These are phyloP conservation scores for Platanus orientalis DNA, from an alignment of 164 flowering plant genomes.

Conservation along the genomic window DNA sequence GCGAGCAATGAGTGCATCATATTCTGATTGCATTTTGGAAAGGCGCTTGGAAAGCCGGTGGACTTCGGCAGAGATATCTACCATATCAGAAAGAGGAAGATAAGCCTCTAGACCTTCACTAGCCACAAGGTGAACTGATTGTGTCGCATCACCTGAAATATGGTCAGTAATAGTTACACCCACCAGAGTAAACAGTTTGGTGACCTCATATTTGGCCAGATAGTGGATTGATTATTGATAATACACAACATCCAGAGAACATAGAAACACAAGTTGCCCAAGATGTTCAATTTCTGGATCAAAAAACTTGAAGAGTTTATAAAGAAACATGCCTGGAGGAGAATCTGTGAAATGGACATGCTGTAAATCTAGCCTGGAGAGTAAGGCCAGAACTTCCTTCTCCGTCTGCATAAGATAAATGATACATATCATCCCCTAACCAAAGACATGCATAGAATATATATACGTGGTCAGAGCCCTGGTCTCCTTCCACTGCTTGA, in stretches of 20 bases:
- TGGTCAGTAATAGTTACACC: not conserved
- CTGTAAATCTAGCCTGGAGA: conserved; percentile 70
- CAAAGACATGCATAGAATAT: not conserved
- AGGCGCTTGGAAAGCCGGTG: conserved; percentile 84
- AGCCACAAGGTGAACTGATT: conserved; percentile 85
- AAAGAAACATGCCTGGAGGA: conserved; percentile 59
- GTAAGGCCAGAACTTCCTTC: conserved; percentile 78
- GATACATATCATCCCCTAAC: not conserved
- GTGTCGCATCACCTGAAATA: conserved; percentile 69
- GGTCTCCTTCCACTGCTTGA: too few relatives aligned
- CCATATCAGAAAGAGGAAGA: conserved; percentile 93
- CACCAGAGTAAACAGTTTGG: conserved; percentile 11
- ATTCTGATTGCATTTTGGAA: conserved; percentile 74
- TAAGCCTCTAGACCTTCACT: conserved; percentile 94
- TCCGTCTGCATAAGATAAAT: conserved; percentile 53
- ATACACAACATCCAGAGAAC: not conserved
- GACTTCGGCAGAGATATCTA: conserved; percentile 83
- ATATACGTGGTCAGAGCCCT: too few relatives aligned
- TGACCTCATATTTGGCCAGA: not conserved
- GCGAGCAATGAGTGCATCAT: conserved; percentile 68
- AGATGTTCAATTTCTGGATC: not conserved
- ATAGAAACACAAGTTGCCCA: not conserved
- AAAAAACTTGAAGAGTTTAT: not conserved
- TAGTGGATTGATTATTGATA: not conserved
- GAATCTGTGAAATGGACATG: conserved; percentile 50